Conservation (phyloP, 352 stramenopile species). For the Pythium apleroticum region DNA sequence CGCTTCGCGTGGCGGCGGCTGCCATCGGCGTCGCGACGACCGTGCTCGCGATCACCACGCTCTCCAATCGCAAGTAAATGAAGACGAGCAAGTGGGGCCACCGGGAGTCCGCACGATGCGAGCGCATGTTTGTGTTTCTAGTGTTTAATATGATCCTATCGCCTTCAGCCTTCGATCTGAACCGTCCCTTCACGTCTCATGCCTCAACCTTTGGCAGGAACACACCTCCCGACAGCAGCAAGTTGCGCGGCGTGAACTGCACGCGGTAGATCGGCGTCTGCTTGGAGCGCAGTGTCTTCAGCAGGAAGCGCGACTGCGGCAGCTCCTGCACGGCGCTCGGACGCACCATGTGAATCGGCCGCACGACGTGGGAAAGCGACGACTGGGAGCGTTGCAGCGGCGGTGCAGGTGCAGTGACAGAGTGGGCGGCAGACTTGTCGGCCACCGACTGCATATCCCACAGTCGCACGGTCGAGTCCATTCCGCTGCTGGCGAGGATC, state of each 20-base stretch:
- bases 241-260: slow-evolving; percentile 79
- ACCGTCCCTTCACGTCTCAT: not conserved
- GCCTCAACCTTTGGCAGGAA: slow-evolving; percentile 62
- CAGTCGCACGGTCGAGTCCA: slow-evolving; percentile 78
- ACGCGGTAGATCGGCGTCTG: slow-evolving; percentile 83
- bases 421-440: slow-evolving; percentile 40
- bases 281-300: slow-evolving; percentile 85
- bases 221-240: slow-evolving; percentile 73
- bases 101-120: not conserved
- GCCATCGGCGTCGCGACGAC: slow-evolving; percentile 29
- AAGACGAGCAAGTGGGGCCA: not conserved
- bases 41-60: slow-evolving; percentile 29
- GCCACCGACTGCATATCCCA: slow-evolving; percentile 84
- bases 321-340: slow-evolving; percentile 51
- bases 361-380: slow-evolving; percentile 37
- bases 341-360: slow-evolving; percentile 60
- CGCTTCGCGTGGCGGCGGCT: slow-evolving; percentile 36
- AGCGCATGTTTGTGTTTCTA: slow-evolving; percentile 17
- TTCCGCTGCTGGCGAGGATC: slow-evolving; percentile 68
- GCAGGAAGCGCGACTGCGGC: slow-evolving; percentile 67
- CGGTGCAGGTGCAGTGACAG: slow-evolving; percentile 1
- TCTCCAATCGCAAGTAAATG: slow-evolving; percentile 28
- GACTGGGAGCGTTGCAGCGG: slow-evolving; percentile 10
- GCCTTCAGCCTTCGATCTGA: not conserved
- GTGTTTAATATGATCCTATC: slow-evolving; percentile 23